Evolutionary conservation across 164 flowering plant genomes (phyloP).

Genomic region (Pachysandra terminalis): DNA sequence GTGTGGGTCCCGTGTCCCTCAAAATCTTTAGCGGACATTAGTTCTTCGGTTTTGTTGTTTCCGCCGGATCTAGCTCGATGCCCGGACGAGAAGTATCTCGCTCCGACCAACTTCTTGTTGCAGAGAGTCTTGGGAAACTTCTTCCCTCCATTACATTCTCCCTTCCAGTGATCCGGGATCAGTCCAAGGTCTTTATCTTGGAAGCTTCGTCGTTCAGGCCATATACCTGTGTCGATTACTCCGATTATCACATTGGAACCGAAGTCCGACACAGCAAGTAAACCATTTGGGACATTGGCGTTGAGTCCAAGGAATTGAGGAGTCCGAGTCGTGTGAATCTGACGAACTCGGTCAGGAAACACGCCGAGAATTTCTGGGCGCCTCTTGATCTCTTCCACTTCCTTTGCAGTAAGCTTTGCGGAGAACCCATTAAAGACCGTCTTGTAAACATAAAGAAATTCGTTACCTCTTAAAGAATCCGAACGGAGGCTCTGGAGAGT

Average conservation of each 20-base stretch:
- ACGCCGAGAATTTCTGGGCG: slow-evolving; percentile 29
- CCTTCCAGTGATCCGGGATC: slow-evolving; percentile 45
- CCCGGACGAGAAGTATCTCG: slow-evolving; percentile 32
- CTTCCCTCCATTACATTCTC: slow-evolving; percentile 36
- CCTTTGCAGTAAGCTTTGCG: slow-evolving; percentile 27
- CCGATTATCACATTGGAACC: slow-evolving; percentile 52
- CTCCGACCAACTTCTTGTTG: slow-evolving; percentile 52
- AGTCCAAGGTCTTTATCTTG: slow-evolving; percentile 40
- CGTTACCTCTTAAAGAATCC: background rate
- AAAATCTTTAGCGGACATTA: slow-evolving; percentile 32
- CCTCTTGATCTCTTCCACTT: slow-evolving; percentile 23
- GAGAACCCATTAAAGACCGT: slow-evolving; percentile 59
- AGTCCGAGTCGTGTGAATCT: slow-evolving; percentile 44
- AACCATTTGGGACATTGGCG: background rate
- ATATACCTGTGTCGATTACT: slow-evolving; percentile 52
- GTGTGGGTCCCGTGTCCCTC: slow-evolving; percentile 67
- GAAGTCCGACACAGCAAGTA: slow-evolving; percentile 32
- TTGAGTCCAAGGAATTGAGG: slow-evolving; percentile 45
- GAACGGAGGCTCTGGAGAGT: slow-evolving; percentile 27
- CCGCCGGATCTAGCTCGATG: slow-evolving; percentile 19
- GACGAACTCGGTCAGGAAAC: slow-evolving; percentile 31
- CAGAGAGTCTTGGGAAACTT: slow-evolving; percentile 31
- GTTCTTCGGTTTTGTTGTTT: slow-evolving; percentile 5
- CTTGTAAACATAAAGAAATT: slow-evolving; percentile 37
- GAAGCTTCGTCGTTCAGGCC: slow-evolving; percentile 55